Evolutionary conservation across 208 protist genomes (phyloP).

Genomic region (Porcisia hertigi): DNA sequence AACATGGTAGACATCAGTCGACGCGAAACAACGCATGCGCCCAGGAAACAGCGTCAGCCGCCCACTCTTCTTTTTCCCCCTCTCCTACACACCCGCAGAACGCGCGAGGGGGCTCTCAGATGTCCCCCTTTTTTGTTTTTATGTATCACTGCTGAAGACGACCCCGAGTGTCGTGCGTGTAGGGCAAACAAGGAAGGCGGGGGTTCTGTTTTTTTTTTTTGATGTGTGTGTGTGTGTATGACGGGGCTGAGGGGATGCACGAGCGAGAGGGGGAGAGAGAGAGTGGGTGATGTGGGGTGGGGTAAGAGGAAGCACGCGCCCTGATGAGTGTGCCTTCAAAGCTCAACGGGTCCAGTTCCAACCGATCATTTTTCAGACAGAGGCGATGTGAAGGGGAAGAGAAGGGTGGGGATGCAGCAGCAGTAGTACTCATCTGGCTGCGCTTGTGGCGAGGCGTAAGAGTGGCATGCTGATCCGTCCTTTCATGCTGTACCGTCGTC

Average conservation of each 20-base stretch:
- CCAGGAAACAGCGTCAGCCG: too few species aligned
- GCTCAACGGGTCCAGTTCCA: not conserved
- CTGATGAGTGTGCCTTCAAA: not conserved
- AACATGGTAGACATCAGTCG: slow-evolving; percentile 11
- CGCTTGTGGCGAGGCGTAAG: too few species aligned
- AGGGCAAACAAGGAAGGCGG: not conserved
- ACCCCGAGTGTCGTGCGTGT: too few species aligned
- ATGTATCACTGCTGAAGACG: too few species aligned
- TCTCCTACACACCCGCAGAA: too few species aligned
- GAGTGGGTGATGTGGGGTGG: not conserved
- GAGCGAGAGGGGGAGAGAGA: not conserved
- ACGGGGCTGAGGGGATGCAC: not conserved
- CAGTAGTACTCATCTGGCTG: too few species aligned
- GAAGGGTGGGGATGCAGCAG: too few species aligned
- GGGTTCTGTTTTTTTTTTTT: not conserved
- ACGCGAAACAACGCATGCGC: not conserved
- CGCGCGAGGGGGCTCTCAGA: too few species aligned
- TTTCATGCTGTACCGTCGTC: too few species aligned
- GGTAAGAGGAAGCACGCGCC: not conserved
- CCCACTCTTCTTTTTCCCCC: too few species aligned
- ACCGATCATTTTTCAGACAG: not conserved
- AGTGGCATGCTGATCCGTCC: too few species aligned
- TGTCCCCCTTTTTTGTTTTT: not conserved
- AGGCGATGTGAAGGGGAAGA: too few species aligned
- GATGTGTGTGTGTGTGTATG: not conserved